These are phyloP conservation scores for Jamesozyma spencerorum DNA, from an alignment of 805 yeast genomes.

Conservation along the genomic window DNA sequence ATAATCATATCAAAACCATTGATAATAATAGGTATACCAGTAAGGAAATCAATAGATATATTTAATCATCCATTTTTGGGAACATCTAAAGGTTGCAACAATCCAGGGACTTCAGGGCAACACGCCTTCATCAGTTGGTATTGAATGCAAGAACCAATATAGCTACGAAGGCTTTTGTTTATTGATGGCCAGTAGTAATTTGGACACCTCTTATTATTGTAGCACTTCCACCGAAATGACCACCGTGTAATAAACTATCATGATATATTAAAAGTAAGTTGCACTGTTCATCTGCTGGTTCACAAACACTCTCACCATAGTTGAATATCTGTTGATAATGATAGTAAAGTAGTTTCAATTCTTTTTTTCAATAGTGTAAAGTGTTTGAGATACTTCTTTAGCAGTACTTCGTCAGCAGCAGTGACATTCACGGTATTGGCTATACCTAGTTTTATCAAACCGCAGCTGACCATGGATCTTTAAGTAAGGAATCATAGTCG, in stretches of 20 bases:
- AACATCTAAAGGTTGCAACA: conserved; percentile 5
- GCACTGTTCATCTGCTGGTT: too few species aligned
- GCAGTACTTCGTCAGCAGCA: too few species aligned
- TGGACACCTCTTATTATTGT: conserved; percentile 6
- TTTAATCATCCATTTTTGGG: conserved; percentile 14
- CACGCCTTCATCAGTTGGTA: conserved; percentile 6
- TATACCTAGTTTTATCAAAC: too few species aligned
- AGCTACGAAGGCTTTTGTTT: neutral
- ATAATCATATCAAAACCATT: conserved; percentile 6
- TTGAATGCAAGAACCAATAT: conserved; percentile 5
- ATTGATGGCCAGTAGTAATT: conserved; percentile 7
- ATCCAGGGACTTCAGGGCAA: conserved; percentile 5
- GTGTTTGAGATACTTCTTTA: too few species aligned
- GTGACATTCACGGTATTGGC: too few species aligned
- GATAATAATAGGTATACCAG: conserved; percentile 9
- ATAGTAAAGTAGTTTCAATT: too few species aligned
- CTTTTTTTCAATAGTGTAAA: too few species aligned
- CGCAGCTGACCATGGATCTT: too few species aligned
- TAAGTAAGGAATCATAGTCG: too few species aligned
- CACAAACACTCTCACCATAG: too few species aligned
- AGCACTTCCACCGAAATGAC: conserved; percentile 8
- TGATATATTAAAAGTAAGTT: conserved; percentile 2
- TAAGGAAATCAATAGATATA: conserved; percentile 13
- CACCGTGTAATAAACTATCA: conserved; percentile 5
- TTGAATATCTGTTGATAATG: too few species aligned